A percentile compares a stretch with the other conserved stretches of the same genome.
These are phyloP conservation scores for Cyberlindnera bimundalis DNA, from an alignment of 805 yeast genomes.

Conservation along the genomic window DNA sequence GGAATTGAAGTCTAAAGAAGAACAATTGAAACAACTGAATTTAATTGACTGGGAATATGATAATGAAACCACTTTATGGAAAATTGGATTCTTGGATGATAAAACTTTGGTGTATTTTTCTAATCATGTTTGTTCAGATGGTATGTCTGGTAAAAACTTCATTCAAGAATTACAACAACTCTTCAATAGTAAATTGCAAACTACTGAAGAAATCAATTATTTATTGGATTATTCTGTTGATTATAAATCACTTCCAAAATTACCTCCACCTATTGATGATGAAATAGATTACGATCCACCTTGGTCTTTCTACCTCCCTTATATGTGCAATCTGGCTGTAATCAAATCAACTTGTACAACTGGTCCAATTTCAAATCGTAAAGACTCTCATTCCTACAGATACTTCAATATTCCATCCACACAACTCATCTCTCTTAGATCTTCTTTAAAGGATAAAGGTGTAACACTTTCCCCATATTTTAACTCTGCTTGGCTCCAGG, in stretches of 20 bases:
- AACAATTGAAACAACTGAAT: slow-evolving; percentile 12
- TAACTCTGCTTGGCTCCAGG: slow-evolving; percentile 19
- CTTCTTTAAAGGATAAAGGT: neutral
- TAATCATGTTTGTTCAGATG: slow-evolving; percentile 25
- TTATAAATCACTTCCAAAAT: slow-evolving; percentile 3
- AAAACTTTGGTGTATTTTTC: slow-evolving; percentile 18
- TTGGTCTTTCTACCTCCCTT: slow-evolving; percentile 11
- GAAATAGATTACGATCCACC: slow-evolving; percentile 17
- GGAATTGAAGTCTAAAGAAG: neutral
- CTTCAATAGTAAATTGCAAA: too few species aligned
- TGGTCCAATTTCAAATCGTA: slow-evolving; percentile 1
- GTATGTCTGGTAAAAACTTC: slow-evolving; percentile 17
- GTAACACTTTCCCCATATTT: slow-evolving; percentile 22
- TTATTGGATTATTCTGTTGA: slow-evolving; percentile 15
- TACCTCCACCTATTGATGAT: slow-evolving; percentile 21
- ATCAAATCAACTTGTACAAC: slow-evolving; percentile 5
- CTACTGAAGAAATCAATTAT: too few species aligned
- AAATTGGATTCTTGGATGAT: slow-evolving; percentile 16
- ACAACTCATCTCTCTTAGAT: neutral
- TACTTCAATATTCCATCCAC: slow-evolving; percentile 10
- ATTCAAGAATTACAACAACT: slow-evolving; percentile 12
- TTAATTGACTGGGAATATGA: slow-evolving; percentile 16
- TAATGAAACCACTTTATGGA: slow-evolving; percentile 19
- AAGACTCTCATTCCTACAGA: slow-evolving; percentile 13
- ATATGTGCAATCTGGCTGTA: slow-evolving; percentile 6